These are phyloP conservation scores for Fonsecaea nubica DNA, from an alignment of 2,329 filamentous ascomycete genomes.

Conservation along the genomic window DNA sequence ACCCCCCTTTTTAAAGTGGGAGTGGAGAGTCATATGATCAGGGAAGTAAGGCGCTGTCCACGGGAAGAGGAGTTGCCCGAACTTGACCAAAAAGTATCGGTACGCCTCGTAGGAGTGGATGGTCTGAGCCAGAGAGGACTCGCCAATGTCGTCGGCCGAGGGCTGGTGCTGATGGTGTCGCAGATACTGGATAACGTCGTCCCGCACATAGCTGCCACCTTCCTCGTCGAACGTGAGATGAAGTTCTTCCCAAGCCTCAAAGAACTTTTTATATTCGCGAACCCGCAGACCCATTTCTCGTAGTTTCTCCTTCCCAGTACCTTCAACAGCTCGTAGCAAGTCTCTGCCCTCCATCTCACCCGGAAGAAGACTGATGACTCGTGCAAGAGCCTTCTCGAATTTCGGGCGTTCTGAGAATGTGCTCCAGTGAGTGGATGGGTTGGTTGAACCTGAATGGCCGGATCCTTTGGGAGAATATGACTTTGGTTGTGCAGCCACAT, in stretches of 20 bases:
- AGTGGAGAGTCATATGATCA: constrained; percentile 54
- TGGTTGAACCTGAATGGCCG: constrained; percentile 13
- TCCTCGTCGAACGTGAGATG: constrained; percentile 41
- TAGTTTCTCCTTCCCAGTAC: constrained; percentile 49
- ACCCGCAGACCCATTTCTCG: constrained; percentile 51
- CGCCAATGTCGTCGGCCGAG: constrained; percentile 28
- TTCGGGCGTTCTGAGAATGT: constrained; percentile 37
- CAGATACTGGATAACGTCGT: constrained; percentile 51
- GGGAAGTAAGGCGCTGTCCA: constrained; percentile 51
- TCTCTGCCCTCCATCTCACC: constrained; percentile 42
- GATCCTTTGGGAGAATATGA: constrained; percentile 8
- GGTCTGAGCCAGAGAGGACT: constrained; percentile 42
- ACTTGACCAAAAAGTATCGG: constrained; percentile 49
- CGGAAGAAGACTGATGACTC: constrained; percentile 37
- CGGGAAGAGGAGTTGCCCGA: constrained; percentile 47
- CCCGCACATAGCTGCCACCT: constrained; percentile 49
- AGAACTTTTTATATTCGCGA: constrained; percentile 49
- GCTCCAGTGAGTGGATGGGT: constrained; percentile 6
- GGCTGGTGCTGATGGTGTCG: constrained; percentile 40
- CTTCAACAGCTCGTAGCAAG: constrained; percentile 48
- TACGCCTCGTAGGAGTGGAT: constrained; percentile 54
- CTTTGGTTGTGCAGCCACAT: constrained; percentile 8
- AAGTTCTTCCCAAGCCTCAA: constrained; percentile 50
- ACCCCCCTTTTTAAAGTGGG: constrained; percentile 51
- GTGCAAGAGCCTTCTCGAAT: constrained; percentile 39